Evolutionary conservation across 2,329 filamentous ascomycete species (phyloP).

Genomic region (Paramyrothecium sp.): DNA sequence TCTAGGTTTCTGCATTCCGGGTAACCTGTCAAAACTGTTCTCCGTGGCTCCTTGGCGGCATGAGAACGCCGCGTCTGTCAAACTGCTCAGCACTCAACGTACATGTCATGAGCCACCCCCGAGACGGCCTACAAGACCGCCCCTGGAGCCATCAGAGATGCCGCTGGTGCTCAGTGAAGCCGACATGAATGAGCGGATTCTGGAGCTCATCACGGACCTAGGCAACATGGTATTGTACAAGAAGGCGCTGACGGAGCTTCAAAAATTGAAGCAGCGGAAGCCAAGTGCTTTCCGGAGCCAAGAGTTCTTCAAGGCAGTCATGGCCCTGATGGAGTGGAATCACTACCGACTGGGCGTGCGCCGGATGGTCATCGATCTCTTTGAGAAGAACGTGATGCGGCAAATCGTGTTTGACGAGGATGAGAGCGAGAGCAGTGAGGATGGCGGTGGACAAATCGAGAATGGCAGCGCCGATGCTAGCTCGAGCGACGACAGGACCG

Average conservation of each 20-base stretch:
- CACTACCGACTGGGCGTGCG: conserved; percentile 86
- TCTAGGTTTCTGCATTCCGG: conserved; percentile 83
- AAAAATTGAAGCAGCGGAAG: conserved; percentile 74
- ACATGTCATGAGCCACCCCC: conserved; percentile 48
- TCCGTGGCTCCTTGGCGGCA: conserved; percentile 63
- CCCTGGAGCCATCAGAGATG: conserved; percentile 40
- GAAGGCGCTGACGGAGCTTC: conserved; percentile 78
- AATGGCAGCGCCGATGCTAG: conserved; percentile 57
- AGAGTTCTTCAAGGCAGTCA: conserved; percentile 78
- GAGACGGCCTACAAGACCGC: conserved; percentile 36
- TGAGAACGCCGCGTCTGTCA: conserved; percentile 44
- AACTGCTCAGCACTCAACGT: conserved; percentile 49
- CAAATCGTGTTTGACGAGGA: conserved; percentile 72
- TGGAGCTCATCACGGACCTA: conserved; percentile 82
- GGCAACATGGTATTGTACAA: conserved; percentile 93
- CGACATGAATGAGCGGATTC: conserved; percentile 72
- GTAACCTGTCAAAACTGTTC: conserved; percentile 75
- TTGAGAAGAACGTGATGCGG: conserved; percentile 85
- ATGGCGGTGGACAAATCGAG: conserved; percentile 47
- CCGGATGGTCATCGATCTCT: conserved; percentile 88
- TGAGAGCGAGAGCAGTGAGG: conserved; percentile 63
- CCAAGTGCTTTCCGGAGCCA: conserved; percentile 73
- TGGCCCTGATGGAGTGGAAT: conserved; percentile 82
- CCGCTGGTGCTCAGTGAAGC: conserved; percentile 53
- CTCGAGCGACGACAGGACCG: conserved; percentile 53